A percentile compares a stretch with the other conserved stretches of the same genome.
phyloP scores from a whole-genome alignment of 768 basidiomycete species.

The Lactarius trivialis region DNA sequence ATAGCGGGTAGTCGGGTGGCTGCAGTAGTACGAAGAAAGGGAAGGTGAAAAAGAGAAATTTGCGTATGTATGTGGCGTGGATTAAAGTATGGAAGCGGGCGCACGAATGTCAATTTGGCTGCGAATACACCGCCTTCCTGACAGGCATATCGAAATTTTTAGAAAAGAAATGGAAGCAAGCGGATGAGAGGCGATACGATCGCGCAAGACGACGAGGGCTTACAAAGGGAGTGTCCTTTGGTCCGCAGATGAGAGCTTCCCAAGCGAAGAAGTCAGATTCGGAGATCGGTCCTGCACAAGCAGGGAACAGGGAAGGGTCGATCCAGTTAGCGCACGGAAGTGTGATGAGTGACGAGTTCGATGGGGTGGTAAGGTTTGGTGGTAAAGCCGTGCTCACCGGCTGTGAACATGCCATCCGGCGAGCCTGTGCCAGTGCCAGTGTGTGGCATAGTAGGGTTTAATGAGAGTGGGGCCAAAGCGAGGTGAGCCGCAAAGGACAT shows the following conservation, averaged over 20 bases:
- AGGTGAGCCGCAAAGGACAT: conserved; percentile 7
- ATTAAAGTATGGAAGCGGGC: conserved; percentile 31
- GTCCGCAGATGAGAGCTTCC: conserved; percentile 92
- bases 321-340: not conserved
- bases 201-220: conserved; percentile 27
- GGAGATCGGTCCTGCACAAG: conserved; percentile 69
- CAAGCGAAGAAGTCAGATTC: conserved; percentile 94
- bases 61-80: not conserved
- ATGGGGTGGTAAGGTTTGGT: not conserved
- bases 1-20: conserved; percentile 93
- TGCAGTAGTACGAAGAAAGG: conserved; percentile 27
- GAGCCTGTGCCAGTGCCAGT: conserved; percentile 43
- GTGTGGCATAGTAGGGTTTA: not conserved
- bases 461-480: not conserved
- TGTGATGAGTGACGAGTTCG: not conserved
- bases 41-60: not conserved
- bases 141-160: not conserved
- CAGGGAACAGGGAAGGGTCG: no score
- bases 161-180: not conserved
- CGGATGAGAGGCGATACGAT: not conserved
- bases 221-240: conserved; percentile 92
- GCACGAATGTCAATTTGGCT: conserved; percentile 86
- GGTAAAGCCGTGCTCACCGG: conserved; percentile 43
- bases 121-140: conserved; percentile 95
- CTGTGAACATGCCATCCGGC: conserved; percentile 95